Conservation (phyloP, 208 protist genomes). For the Leptomonas pyrrhocoris region DNA sequence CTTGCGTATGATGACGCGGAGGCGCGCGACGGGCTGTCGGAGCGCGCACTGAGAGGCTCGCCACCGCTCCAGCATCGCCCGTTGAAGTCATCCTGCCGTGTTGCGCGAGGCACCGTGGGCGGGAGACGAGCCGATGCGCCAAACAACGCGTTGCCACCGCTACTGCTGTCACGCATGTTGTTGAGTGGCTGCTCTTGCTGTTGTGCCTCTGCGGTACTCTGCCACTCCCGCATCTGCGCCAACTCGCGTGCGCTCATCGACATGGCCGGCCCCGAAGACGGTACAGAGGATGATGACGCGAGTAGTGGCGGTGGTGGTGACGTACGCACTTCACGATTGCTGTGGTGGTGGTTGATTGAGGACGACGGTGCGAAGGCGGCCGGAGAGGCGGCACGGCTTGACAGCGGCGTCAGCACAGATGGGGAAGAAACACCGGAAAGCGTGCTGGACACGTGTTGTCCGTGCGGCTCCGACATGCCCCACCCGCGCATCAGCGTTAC, state of each 20-base stretch:
- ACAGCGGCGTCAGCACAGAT: constrained; percentile 16
- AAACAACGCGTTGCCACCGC: not conserved
- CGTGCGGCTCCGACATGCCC: not conserved
- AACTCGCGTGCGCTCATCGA: constrained; percentile 22
- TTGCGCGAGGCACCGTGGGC: constrained; percentile 3
- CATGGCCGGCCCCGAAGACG: not conserved
- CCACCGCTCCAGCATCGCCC: not conserved
- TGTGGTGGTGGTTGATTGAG: not conserved
- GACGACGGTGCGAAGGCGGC: not conserved
- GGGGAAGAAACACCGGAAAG: constrained; percentile 31
- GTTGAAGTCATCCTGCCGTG: not conserved
- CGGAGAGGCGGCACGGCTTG: constrained; percentile 15
- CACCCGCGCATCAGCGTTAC: constrained; percentile 5
- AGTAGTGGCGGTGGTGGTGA: no score
- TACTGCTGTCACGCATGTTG: not conserved
- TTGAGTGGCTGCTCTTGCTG: constrained; percentile 3
- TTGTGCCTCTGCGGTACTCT: not conserved
- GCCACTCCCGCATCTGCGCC: constrained; percentile 30
- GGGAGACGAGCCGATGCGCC: not conserved
- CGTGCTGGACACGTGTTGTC: not conserved
- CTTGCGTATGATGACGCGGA: constrained; percentile 4
- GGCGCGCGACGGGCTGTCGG: constrained; percentile 25
- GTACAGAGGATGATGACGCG: no score
- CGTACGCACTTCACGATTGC: not conserved
- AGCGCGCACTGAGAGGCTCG: constrained; percentile 11